Evolutionary conservation across 2,329 filamentous ascomycete species (phyloP).

Genomic region (Cordyceps cateniannulata): DNA sequence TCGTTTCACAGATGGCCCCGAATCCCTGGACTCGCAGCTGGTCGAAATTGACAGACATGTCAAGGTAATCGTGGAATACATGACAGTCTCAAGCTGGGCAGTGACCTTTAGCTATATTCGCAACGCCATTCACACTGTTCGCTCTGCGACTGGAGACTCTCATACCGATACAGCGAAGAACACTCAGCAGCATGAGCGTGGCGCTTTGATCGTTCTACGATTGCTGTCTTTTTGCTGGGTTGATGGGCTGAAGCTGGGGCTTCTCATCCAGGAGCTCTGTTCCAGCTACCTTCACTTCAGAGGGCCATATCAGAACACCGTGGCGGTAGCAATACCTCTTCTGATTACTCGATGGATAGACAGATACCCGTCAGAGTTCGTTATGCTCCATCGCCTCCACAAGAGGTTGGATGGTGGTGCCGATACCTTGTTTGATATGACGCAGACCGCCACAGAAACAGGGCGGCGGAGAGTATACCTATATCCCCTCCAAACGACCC

Average conservation of each 20-base stretch:
- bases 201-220: slow-evolving; percentile 48
- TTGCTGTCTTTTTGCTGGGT: slow-evolving; percentile 60
- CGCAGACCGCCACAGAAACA: slow-evolving; percentile 53
- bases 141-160: slow-evolving; percentile 36
- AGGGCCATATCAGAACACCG: slow-evolving; percentile 55
- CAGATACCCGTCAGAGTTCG: slow-evolving; percentile 57
- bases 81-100: slow-evolving; percentile 59
- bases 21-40: slow-evolving; percentile 27
- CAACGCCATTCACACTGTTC: slow-evolving; percentile 43
- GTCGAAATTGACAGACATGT: slow-evolving; percentile 48
- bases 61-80: slow-evolving; percentile 54
- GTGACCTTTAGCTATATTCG: slow-evolving; percentile 53
- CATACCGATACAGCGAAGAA: slow-evolving; percentile 29
- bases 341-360: slow-evolving; percentile 62
- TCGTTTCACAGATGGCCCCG: not conserved
- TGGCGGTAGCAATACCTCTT: slow-evolving; percentile 56
- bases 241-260: slow-evolving; percentile 53
- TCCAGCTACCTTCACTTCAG: slow-evolving; percentile 61
- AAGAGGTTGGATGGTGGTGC: slow-evolving; percentile 58
- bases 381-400: slow-evolving; percentile 53
- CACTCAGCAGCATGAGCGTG: slow-evolving; percentile 43
- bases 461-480: slow-evolving; percentile 48
- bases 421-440: slow-evolving; percentile 65
- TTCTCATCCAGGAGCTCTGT: slow-evolving; percentile 59
- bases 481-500: slow-evolving; percentile 55